These are phyloP conservation scores for Candida coleopterorum DNA, from an alignment of 805 yeast species.

Conservation along the genomic window DNA sequence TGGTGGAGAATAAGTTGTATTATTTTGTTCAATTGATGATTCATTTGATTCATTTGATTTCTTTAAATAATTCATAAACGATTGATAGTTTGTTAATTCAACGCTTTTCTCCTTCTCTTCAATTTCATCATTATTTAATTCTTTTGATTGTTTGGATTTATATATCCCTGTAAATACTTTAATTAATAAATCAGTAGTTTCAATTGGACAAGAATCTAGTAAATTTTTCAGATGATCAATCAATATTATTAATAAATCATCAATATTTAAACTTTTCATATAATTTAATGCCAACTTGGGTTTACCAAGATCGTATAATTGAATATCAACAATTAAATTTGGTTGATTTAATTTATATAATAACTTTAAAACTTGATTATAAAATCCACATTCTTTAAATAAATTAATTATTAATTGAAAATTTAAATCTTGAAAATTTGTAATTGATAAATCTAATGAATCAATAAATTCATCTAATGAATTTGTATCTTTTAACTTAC, in stretches of 20 bases:
- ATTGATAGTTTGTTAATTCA: constrained; percentile 27
- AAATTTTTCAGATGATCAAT: constrained; percentile 61
- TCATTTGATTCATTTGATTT: constrained; percentile 7
- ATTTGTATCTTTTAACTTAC: constrained; percentile 62
- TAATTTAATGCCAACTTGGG: constrained; percentile 53
- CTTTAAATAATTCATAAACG: constrained; percentile 23
- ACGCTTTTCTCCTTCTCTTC: constrained; percentile 12
- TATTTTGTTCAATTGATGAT: constrained; percentile 12
- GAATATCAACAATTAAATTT: constrained; percentile 69
- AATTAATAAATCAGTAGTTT: constrained; percentile 76
- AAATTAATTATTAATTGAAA: constrained; percentile 61
- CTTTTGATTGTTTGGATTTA: constrained; percentile 31
- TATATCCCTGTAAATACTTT: constrained; percentile 87
- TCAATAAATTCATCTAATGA: constrained; percentile 56
- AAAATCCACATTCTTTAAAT: constrained; percentile 69
- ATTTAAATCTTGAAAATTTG: constrained; percentile 50
- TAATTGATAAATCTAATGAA: constrained; percentile 23
- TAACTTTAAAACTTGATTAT: constrained; percentile 59
- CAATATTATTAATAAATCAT: constrained; percentile 70
- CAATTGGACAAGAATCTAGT: constrained; percentile 66
- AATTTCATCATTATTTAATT: constrained; percentile 7
- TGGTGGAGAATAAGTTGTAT: constrained; percentile 86
- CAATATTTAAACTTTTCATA: constrained; percentile 63
- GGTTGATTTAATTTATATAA: constrained; percentile 73
- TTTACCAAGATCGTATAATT: constrained; percentile 53